phyloP scores from a whole-genome alignment of 257 asterid species.

The Solanum boliviense region DNA sequence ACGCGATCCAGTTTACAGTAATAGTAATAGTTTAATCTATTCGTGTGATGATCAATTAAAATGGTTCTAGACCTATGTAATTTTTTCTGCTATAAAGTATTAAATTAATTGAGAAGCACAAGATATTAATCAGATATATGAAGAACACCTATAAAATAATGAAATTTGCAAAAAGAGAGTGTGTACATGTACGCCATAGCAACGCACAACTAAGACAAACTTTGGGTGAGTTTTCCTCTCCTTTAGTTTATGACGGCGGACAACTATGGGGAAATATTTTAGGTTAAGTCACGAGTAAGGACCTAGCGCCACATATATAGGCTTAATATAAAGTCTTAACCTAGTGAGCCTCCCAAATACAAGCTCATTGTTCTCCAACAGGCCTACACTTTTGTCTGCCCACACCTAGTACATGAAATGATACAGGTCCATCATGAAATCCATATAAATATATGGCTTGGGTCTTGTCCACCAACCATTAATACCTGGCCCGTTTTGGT shows the following conservation, averaged over 20 bases:
- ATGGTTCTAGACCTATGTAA: background rate
- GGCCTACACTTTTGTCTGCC: background rate
- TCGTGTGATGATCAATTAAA: background rate
- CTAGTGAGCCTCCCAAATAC: background rate
- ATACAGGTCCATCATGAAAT: background rate
- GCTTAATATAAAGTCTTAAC: background rate
- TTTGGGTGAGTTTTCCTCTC: background rate
- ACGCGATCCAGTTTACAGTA: background rate
- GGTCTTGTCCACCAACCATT: background rate
- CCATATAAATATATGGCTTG: background rate
- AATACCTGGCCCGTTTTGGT: no score
- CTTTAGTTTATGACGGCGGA: background rate
- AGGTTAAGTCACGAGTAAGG: background rate
- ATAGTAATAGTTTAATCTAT: background rate
- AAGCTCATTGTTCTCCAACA: background rate
- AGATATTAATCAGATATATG: background rate
- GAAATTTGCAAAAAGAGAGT: background rate
- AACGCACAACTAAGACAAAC: background rate
- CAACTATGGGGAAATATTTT: background rate
- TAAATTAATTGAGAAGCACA: background rate
- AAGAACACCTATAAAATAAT: background rate
- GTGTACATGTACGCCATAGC: background rate
- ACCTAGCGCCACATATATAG: background rate
- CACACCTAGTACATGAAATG: background rate
- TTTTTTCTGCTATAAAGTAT: background rate